Evolutionary conservation across 768 basidiomycete species (phyloP).

Genomic region (Lanmaoa rubissima): DNA sequence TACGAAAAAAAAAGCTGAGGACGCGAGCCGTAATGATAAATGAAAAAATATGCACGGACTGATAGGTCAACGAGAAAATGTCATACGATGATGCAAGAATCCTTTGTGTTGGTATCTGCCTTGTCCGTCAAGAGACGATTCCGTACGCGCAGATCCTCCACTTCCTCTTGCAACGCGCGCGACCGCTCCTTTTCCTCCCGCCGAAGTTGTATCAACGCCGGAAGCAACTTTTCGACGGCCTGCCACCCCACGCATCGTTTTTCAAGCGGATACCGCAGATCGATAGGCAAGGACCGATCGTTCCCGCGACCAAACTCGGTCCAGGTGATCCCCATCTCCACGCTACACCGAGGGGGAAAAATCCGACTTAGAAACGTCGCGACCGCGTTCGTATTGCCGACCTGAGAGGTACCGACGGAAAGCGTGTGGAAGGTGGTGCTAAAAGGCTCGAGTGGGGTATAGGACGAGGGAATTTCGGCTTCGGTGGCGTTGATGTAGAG

Average conservation of each 20-base stretch:
- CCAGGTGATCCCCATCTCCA: constrained; percentile 54
- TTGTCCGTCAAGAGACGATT: constrained; percentile 43
- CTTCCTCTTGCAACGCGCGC: constrained; percentile 40
- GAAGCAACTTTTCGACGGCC: constrained; percentile 42
- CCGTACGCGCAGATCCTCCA: constrained; percentile 49
- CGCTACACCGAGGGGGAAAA: constrained; percentile 40
- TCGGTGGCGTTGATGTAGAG: constrained; percentile 38
- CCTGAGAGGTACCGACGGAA: constrained; percentile 50
- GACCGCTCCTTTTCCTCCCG: constrained; percentile 43
- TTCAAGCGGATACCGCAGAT: constrained; percentile 5
- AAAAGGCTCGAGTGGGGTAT: constrained; percentile 18
- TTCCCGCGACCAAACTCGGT: constrained; percentile 17
- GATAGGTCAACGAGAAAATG: neutral
- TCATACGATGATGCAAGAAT: constrained; percentile 34
- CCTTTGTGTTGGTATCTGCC: constrained; percentile 17
- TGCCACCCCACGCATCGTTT: constrained; percentile 39
- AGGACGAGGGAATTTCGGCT: constrained; percentile 13
- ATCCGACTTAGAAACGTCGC: constrained; percentile 55
- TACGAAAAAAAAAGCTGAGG: neutral
- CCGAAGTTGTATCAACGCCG: constrained; percentile 43
- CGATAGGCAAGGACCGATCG: constrained; percentile 8
- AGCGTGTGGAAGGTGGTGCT: constrained; percentile 24
- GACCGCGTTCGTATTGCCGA: constrained; percentile 41
- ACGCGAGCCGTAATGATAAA: neutral
- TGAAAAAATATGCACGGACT: neutral